phyloP scores from a whole-genome alignment of 2,329 filamentous ascomycete species.

The Sarocladium oryzae region DNA sequence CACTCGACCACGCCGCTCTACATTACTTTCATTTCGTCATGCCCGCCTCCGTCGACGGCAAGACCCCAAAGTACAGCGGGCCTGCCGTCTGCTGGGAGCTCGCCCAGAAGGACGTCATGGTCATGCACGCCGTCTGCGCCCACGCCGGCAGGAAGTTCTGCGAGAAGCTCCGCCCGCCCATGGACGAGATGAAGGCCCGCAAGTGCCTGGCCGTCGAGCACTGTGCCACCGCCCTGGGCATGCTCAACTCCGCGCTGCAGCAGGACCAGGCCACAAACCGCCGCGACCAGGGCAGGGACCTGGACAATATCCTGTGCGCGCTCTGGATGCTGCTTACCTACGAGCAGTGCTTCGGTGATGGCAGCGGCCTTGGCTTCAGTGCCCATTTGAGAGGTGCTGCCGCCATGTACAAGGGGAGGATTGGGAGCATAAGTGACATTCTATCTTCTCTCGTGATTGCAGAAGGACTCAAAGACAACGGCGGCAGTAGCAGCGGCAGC shows the following conservation, averaged over 20 bases:
- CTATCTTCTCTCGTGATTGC: not conserved
- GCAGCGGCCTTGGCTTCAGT: not conserved
- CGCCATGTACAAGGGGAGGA: not conserved
- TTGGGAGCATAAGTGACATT: not conserved
- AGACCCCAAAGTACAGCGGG: not conserved
- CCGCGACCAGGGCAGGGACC: not conserved
- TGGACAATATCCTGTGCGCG: not conserved
- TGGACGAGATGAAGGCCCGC: not conserved
- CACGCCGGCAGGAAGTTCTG: not conserved
- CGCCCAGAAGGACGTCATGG: not conserved
- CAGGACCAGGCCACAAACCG: not conserved
- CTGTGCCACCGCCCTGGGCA: not conserved
- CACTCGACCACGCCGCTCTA: not conserved
- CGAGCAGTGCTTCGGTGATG: not conserved
- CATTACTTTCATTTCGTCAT: not conserved
- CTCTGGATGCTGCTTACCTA: not conserved
- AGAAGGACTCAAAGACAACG: not conserved
- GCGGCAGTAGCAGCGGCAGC: too few species aligned
- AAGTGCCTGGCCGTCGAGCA: not conserved
- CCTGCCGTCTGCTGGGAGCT: not conserved
- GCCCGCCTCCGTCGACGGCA: not conserved
- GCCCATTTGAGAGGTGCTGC: not conserved
- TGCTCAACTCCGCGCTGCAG: not conserved
- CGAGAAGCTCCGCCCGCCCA: not conserved
- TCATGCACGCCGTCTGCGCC: not conserved